Evolutionary conservation across 2,329 filamentous ascomycete species (phyloP), one percentile per base, ranked within the genome.

Genomic region (Stagonosporopsis tanaceti): DNA sequence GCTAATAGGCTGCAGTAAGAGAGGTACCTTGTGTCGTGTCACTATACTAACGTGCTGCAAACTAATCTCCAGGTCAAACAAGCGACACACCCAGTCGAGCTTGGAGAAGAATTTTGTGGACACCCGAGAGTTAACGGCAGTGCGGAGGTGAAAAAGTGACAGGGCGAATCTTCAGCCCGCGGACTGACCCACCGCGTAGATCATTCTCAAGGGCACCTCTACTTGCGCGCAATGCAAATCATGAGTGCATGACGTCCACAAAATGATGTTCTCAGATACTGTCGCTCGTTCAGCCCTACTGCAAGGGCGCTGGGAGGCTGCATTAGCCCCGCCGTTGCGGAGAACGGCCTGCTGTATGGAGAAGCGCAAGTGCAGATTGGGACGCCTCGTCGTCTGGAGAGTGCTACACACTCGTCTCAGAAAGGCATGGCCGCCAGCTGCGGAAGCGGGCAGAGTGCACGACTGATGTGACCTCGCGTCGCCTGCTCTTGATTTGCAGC

Each of bases 11-110:
- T 57, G 40, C 60, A 57, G 61, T 65, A 63, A 66, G 66, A 71
- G 56, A 53, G 50, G 48, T 63, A 56, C 62, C 65, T 61, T 66
- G 66, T 57, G 63, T 62, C 64, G 73, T 76, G 72, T 72, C 67
- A 59, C 74, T 53, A 50, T 28, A 61, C 67, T 65, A 71, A 68
- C 61, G 61, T 66, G 53, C 63, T 69, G 67, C 68, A 70, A 65
- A 63, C 65, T 67, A 67, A 68, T 59, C 63, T 61, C 62, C 55
- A 68, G 57, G 64, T 69, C 72, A 71, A 73, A 70, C 62, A 62
- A 64, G 50, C 59, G 57, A 61, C 51, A 59, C 59, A 63, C 63
- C 48, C 64, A 54, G 56, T 60, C 53, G 42, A 50, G 58, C 44
- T 55, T 61, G 48, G 51, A 48, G 37, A 51, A 45, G 46, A 53